Conservation (phyloP, 1,139 yeast genomes). For the Candida glucosophila region DNA sequence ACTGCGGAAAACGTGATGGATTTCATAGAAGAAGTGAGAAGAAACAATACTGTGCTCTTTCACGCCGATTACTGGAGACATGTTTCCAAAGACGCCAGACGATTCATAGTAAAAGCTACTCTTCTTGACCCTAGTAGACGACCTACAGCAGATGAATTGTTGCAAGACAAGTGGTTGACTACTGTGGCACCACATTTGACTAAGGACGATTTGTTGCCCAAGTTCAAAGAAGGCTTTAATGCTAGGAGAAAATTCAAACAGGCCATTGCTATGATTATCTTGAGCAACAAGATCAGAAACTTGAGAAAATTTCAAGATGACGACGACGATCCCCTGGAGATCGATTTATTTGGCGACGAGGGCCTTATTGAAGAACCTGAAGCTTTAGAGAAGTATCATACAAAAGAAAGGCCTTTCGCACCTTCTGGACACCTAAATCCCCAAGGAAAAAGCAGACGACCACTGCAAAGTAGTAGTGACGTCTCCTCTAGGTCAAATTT, state of each 20-base stretch:
- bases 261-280: constrained; percentile 74
- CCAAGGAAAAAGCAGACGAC: background rate
- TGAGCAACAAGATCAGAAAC: constrained; percentile 64
- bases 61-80: constrained; percentile 83
- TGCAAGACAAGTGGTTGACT: constrained; percentile 65
- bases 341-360: constrained; percentile 29
- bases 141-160: constrained; percentile 56
- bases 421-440: background rate
- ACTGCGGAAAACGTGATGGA: constrained; percentile 76
- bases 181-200: constrained; percentile 35
- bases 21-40: constrained; percentile 67
- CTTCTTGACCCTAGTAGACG: constrained; percentile 57
- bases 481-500: too few relatives aligned
- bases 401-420: too few relatives aligned
- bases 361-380: constrained; percentile 10
- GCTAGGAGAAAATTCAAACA: constrained; percentile 80
- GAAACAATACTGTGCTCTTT: constrained; percentile 67
- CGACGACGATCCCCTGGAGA: constrained; percentile 47
- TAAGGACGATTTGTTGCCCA: constrained; percentile 62
- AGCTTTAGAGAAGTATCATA: constrained; percentile 2
- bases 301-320: constrained; percentile 47
- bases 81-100: constrained; percentile 66
- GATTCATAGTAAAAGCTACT: constrained; percentile 60
- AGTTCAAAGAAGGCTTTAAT: constrained; percentile 59
- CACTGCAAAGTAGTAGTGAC: too few relatives aligned